Base-by-base conservation (phyloP, 768 basidiomycete species). In the Xerocomus brunneocitrinus region DNA sequence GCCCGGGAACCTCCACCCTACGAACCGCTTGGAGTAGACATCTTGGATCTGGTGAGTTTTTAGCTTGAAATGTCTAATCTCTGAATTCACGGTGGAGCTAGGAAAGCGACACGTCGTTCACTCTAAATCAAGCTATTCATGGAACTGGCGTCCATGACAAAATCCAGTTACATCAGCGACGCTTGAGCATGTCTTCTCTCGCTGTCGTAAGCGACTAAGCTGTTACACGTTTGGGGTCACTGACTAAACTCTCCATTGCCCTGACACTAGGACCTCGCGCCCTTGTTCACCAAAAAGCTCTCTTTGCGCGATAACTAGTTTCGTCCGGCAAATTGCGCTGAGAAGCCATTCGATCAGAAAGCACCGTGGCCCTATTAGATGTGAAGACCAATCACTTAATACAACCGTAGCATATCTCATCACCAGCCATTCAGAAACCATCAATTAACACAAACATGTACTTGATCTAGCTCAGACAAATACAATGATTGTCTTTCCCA, bases 201-300 rank as follows among this genome's bases (percentile, higher is more conserved):
- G 31, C 61, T 45, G 35, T 67, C 31, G 66, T 70, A 53, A 58
- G 68, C n/a, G 19, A 39, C 19, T 38, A 13, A 31, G 10, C 8
- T 10, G 8, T 43, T 34, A 14, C 19, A 8, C 5, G 16, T 40
- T 16, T 4, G 4, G 9, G 34, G 7, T 14, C 1, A 19, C n/a
- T 36, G 1, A 14, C 38, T 58, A 27, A 67, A 42, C 19, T 30
- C 9, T 47, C 31, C 14, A 13, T 7, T 19, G 14, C 22, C 8
- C 12, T 24, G 10, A 24, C 39, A 25, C 46, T 39, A 70, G 66
- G 66, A 66, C 8, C 63, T 70, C 9, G 68, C 66, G 3, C 36
- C 59, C 35, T 27, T 58, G 7, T 32, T 58, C 13, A 22, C 13
- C 7, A 63, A 56, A 42, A 59, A 31, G 8, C 3, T 44, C 22